phyloP scores from a whole-genome alignment of 257 asterid species.

The Solanum gracilifrons region DNA sequence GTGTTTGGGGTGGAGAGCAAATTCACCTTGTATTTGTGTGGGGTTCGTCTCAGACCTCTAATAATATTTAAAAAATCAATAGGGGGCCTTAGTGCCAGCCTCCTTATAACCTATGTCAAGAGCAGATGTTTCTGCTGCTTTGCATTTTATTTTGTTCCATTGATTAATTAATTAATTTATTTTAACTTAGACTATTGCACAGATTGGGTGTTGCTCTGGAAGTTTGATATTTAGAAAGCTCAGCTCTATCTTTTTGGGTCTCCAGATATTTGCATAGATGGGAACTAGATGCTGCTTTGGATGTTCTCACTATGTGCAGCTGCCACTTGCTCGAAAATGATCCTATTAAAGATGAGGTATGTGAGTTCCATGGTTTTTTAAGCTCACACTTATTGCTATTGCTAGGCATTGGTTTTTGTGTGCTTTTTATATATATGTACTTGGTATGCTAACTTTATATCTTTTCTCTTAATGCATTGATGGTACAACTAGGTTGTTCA shows the following conservation, averaged over 20 bases:
- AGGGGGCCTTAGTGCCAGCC: neutral
- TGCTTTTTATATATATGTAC: neutral
- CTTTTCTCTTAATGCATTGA: neutral
- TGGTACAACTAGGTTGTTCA: constrained; percentile 47
- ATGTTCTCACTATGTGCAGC: constrained; percentile 91
- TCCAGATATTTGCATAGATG: constrained; percentile 68
- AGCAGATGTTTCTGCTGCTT: neutral
- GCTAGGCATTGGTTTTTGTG: neutral
- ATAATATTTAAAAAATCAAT: neutral
- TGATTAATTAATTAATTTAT: neutral
- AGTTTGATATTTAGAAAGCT: neutral
- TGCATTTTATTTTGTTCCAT: neutral
- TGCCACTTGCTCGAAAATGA: constrained; percentile 66
- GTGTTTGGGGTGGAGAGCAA: neutral
- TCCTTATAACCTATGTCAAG: neutral
- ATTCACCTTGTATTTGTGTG: neutral
- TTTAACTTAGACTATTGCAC: neutral
- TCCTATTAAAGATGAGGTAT: constrained; percentile 69
- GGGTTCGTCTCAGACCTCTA: neutral
- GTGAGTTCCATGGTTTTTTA: constrained; percentile 5
- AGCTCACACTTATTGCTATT: neutral
- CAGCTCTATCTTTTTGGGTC: neutral
- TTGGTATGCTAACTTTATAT: neutral
- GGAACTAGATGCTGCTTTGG: constrained; percentile 93
- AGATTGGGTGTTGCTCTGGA: neutral